Conservation (phyloP, 2,329 filamentous ascomycete genomes). For the Periconia digitata region DNA sequence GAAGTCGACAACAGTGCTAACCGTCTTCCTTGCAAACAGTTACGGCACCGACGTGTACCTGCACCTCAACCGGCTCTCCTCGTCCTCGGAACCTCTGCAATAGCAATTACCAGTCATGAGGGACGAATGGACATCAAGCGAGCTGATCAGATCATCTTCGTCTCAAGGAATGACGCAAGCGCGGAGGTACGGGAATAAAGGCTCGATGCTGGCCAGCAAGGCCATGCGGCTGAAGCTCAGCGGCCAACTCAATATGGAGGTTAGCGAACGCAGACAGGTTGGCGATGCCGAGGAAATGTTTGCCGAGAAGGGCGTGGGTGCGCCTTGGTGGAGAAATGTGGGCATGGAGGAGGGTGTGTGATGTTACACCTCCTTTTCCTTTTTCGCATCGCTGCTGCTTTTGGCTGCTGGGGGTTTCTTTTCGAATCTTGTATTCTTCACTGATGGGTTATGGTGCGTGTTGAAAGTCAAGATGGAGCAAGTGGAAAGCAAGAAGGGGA, state of each 20-base stretch:
- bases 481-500: too few species aligned
- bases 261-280: conserved; percentile 86
- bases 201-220: conserved; percentile 46
- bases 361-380: neutral
- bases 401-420: too few species aligned
- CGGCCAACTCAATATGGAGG: conserved; percentile 57
- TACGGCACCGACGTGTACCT: conserved; percentile 99
- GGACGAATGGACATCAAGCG: conserved; percentile 58
- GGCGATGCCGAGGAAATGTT: conserved; percentile 82
- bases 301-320: conserved; percentile 38
- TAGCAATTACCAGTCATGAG: conserved; percentile 89
- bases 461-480: too few species aligned
- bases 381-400: neutral
- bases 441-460: too few species aligned
- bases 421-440: neutral
- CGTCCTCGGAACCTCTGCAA: conserved; percentile 94
- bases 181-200: conserved; percentile 16
- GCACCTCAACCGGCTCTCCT: conserved; percentile 92
- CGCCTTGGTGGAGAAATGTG: conserved; percentile 53
- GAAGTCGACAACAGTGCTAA: conserved; percentile 20
- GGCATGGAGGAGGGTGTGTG: conserved; percentile 53
- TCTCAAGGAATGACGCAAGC: conserved; percentile 64
- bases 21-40: conserved; percentile 48
- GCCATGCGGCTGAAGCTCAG: conserved; percentile 71
- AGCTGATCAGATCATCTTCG: conserved; percentile 33